phyloP scores from a whole-genome alignment of 2,329 filamentous ascomycete genomes.

The Rhynchosporium secalis region DNA sequence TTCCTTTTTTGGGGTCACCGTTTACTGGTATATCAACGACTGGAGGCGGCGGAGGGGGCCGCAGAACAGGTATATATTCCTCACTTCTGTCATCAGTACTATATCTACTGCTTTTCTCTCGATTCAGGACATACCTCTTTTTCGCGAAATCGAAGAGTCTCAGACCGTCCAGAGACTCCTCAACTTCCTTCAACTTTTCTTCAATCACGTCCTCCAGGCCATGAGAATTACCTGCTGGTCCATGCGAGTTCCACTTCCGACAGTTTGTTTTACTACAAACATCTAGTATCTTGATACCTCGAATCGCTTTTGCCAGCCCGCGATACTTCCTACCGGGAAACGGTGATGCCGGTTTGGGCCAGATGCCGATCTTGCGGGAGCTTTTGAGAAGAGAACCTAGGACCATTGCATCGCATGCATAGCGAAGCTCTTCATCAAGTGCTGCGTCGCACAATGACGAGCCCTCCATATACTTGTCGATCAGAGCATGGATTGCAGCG shows the following conservation, averaged over 20 bases:
- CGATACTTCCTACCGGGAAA: slow-evolving; percentile 29
- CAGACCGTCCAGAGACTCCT: slow-evolving; percentile 25
- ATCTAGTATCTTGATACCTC: slow-evolving; percentile 31
- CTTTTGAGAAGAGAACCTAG: slow-evolving; percentile 33
- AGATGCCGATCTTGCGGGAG: slow-evolving; percentile 33
- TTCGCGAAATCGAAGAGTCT: slow-evolving; percentile 25
- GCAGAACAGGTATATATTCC: slow-evolving; percentile 13
- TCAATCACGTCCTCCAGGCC: slow-evolving; percentile 29
- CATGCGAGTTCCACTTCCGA: slow-evolving; percentile 26
- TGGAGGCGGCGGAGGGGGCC: not conserved
- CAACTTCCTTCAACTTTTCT: slow-evolving; percentile 24
- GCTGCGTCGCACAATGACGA: slow-evolving; percentile 21
- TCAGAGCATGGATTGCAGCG: slow-evolving; percentile 24
- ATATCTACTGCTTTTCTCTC: not conserved
- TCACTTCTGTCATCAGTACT: slow-evolving; percentile 19
- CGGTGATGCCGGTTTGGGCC: slow-evolving; percentile 29
- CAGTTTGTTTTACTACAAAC: slow-evolving; percentile 29
- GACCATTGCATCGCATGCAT: slow-evolving; percentile 33
- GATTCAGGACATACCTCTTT: slow-evolving; percentile 20
- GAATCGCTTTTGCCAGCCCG: slow-evolving; percentile 24
- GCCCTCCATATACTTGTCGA: slow-evolving; percentile 29
- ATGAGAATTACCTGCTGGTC: slow-evolving; percentile 27
- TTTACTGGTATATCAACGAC: not conserved
- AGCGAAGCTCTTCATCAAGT: slow-evolving; percentile 26
- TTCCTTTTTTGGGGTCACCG: slow-evolving; percentile 9